These are phyloP conservation scores for Podospora tetraspora DNA, from an alignment of 495 filamentous ascomycete genomes.

Conservation along the genomic window DNA sequence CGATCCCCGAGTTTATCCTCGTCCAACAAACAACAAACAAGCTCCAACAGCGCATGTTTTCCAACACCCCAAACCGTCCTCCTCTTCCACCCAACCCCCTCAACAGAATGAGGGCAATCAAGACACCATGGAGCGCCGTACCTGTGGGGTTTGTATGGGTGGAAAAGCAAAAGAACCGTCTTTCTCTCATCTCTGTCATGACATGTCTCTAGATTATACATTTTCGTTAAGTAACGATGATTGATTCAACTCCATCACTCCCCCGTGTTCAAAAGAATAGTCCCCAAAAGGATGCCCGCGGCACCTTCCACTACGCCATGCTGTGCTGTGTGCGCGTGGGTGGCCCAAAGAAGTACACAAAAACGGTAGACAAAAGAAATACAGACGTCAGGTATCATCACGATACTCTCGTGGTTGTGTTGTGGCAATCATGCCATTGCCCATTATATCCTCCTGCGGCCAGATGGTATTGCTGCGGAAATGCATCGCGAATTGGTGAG, in stretches of 20 bases:
- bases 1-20: neutral
- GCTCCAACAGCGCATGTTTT: too few relatives aligned
- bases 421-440: neutral
- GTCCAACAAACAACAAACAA: neutral
- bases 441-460: neutral
- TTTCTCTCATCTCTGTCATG: neutral
- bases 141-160: neutral
- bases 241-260: neutral
- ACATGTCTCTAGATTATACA: neutral
- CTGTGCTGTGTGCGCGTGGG: neutral
- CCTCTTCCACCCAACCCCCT: neutral
- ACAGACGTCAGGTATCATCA: neutral
- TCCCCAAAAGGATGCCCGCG: neutral
- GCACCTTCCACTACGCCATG: neutral
- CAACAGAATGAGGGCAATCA: neutral
- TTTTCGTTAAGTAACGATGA: neutral
- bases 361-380: neutral
- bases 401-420: neutral
- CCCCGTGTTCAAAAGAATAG: neutral
- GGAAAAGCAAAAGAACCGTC: neutral
- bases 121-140: neutral
- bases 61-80: too few relatives aligned
- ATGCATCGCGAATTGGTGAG: neutral
- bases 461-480: neutral
- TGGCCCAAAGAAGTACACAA: neutral